Base-by-base conservation (phyloP, 2,329 filamentous ascomycete genomes). In the Neoarthrinium moseri region DNA sequence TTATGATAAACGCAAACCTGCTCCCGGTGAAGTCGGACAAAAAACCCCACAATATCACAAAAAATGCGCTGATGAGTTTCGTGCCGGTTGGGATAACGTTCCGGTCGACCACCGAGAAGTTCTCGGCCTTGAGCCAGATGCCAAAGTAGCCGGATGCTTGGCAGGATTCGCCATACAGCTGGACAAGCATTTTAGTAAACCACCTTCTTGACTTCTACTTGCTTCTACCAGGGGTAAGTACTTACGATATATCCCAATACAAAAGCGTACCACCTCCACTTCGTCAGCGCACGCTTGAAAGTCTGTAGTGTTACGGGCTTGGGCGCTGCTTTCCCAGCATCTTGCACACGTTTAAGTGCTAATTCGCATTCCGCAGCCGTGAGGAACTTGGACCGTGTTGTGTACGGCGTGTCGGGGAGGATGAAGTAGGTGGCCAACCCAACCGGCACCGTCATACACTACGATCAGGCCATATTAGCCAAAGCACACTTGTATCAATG, bases 71-170 rank as follows among this genome's bases (percentile, higher is more conserved):
- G 6, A 45, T 45, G 7, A 45, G 35, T 22, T 26, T 45, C 17
- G 43, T 38, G 7, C 43, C 43, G 2, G 43, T 45, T 5, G 43
- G 43, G 17, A 45, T 45, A 26, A 45, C 39, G 33, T 45, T 45
- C 2, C 43, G 33, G 8, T 20, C 8, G 17, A n/a, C 35, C 7
- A 45, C 43, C 4, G 43, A 45, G 26, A 38, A 45, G 4, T 21
- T 21, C 22, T 45, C 35, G 15, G 43, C 33, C 24, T 45, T 37
- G 12, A 45, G 34, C 43, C 43, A 45, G 43, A 45, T 38, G 7
- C 33, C 34, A 21, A 45, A 45, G 18, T 45, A 45, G 17, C 43
- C 23, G 15, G 22, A 29, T 6, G 22, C 34, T 23, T 37, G 33
- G 18, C 43, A 45, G 5, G 22, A 29, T 7, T 22, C 32, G 6